Percentiles rank a stretch among this genome's conserved stretches.
These are phyloP conservation scores for Auriscalpium orientale DNA, from an alignment of 768 basidiomycete species.

Conservation along the genomic window DNA sequence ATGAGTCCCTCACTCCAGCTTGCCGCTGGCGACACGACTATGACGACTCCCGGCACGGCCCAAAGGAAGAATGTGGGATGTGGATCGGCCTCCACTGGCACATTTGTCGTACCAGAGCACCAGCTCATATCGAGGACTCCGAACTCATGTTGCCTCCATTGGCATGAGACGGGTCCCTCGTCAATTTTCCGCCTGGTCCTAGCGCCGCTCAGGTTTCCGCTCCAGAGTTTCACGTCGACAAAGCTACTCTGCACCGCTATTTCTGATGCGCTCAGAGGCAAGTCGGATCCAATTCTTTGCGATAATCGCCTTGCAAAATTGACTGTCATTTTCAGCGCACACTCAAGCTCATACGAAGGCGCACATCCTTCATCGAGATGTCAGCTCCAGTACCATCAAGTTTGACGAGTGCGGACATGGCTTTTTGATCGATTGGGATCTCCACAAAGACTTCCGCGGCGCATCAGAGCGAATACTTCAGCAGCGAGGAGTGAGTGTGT, in stretches of 20 bases:
- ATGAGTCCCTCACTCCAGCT: no score
- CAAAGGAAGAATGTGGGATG: no score
- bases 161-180: no score
- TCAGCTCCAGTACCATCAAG: constrained; percentile 3
- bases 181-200: neutral
- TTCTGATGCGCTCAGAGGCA: neutral
- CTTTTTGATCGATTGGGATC: constrained; percentile 1
- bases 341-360: neutral
- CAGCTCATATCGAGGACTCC: no score
- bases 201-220: neutral
- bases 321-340: neutral
- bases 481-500: neutral
- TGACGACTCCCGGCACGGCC: no score
- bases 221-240: neutral
- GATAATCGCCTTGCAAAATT: neutral
- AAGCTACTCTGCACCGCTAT: neutral
- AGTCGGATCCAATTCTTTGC: neutral
- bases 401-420: neutral
- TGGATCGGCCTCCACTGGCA: no score
- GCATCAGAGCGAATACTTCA: neutral
- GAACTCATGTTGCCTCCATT: no score
- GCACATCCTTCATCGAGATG: neutral
- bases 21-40: no score
- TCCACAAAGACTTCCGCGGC: neutral
- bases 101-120: no score